Conservation (phyloP, 2,329 filamentous ascomycete genomes). For the Sphaerulina musiva region DNA sequence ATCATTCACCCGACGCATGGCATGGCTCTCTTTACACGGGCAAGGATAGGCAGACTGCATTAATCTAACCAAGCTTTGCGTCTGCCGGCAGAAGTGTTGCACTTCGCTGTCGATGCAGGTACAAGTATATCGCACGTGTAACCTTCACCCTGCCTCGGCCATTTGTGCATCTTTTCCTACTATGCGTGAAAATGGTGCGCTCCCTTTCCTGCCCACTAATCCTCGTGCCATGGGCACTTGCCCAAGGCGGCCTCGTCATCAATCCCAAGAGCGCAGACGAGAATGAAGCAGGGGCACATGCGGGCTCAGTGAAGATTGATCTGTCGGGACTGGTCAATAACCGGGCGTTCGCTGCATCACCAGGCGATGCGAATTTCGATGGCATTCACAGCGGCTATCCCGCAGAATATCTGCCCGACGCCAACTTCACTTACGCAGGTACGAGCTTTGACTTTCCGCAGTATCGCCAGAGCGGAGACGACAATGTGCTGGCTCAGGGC, state of each 20-base stretch:
- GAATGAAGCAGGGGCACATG: conserved; percentile 13
- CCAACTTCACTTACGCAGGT: conserved; percentile 35
- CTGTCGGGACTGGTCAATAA: conserved; percentile 32
- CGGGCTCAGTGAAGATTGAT: conserved; percentile 24
- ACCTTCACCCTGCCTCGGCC: not conserved
- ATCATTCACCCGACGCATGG: not conserved
- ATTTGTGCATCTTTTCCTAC: not conserved
- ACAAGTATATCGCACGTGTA: conserved; percentile 10
- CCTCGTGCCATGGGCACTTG: conserved; percentile 15
- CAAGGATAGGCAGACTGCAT: not conserved
- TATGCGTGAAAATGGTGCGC: not conserved
- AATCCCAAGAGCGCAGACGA: conserved; percentile 28
- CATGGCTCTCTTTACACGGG: not conserved
- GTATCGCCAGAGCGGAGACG: conserved; percentile 34
- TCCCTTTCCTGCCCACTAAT: conserved; percentile 1
- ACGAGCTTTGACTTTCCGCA: conserved; percentile 35
- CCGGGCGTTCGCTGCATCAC: conserved; percentile 33
- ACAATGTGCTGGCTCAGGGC: conserved; percentile 37
- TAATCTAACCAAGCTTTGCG: conserved; percentile 11
- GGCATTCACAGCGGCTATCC: conserved; percentile 36
- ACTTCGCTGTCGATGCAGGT: conserved; percentile 9
- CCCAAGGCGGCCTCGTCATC: conserved; percentile 26
- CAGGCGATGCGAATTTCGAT: conserved; percentile 36
- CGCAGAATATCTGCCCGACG: conserved; percentile 33
- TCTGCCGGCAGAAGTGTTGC: not conserved